A percentile compares a stretch with the other conserved stretches of the same genome.
Conservation (phyloP, 2,329 filamentous ascomycete species). For the Cordyceps cateniannulata region DNA sequence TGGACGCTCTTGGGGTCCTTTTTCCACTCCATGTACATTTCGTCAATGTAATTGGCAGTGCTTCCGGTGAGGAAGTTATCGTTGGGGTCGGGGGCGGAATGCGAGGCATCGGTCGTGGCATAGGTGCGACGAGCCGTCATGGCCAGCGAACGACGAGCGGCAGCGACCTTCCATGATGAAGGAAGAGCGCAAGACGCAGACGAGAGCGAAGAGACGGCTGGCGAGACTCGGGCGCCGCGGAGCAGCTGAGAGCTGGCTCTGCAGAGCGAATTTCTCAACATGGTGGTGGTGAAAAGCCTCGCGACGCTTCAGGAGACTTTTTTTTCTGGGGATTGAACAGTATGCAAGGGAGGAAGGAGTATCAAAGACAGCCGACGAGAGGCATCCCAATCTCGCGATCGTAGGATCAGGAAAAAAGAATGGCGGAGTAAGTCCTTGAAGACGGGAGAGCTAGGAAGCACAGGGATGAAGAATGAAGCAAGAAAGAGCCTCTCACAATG, state of each 20-base stretch:
- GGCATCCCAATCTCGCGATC: conserved; percentile 28
- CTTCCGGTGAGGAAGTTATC: conserved; percentile 96
- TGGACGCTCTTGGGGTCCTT: conserved; percentile 89
- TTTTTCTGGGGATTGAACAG: conserved; percentile 6
- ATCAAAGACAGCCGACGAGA: conserved; percentile 20
- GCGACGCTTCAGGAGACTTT: conserved; percentile 13
- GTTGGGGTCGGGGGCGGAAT: conserved; percentile 65
- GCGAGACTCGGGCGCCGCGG: conserved; percentile 43
- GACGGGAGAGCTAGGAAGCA: conserved; percentile 15
- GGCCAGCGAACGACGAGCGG: conserved; percentile 43
- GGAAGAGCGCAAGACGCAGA: conserved; percentile 29
- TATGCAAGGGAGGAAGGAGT: conserved; percentile 10
- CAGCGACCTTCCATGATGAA: conserved; percentile 38
- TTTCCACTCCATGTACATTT: conserved; percentile 99
- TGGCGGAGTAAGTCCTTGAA: conserved; percentile 42
- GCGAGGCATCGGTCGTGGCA: conserved; percentile 43
- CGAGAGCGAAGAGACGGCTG: conserved; percentile 37
- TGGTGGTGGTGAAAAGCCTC: conserved; percentile 38
- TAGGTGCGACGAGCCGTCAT: conserved; percentile 45
- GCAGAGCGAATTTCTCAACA: conserved; percentile 66
- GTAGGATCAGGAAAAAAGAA: conserved; percentile 30
- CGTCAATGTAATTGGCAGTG: conserved; percentile 98
- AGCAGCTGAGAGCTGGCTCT: conserved; percentile 60
- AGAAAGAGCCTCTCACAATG: conserved; percentile 1
- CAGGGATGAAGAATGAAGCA: conserved; percentile 15